Evolutionary conservation across 176 grass and related monocot species (phyloP), one percentile per base, ranked within the genome.

Genomic region (Alloteropsis semialata): DNA sequence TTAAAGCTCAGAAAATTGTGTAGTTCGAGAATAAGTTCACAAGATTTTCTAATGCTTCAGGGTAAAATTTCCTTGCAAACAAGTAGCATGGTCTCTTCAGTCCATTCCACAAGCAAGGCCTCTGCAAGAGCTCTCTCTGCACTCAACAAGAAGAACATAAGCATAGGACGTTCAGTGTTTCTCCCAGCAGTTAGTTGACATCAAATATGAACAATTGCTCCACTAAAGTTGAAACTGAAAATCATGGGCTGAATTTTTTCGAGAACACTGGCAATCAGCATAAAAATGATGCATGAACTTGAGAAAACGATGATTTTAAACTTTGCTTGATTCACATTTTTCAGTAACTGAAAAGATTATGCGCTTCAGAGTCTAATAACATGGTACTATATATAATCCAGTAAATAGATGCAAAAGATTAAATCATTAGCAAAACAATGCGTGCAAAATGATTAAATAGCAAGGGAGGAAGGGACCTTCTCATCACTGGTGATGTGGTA

Each of bases 401-500:
- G 30, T 36, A 50, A n/a, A 36, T 59, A 59, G 24, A 18, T 58
- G 51, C 32, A 76, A 16, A 55, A 24, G 8, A 71, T 71, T 59
- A 57, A 77, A 21, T 59, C n/a, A 10, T 73, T 62, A 11, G 17
- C 3, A 48, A 10, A 71, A 46, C 1, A 46, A 8, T 29, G 22
- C 14, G 3, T n/a, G 22, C 8, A 25, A 25, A 25, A 25, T 57
- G 55, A 57, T 57, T 57, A 82, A 30, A 10, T 37, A 72, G 27
- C 3, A 27, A 16, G 29, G 6, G 22, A 68, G 64, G 29, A 18
- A 75, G 28, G 4, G 39, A 82, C 94, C 91, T 89, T 93, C n/a
- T 88, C 84, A 72, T 93, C 91, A 37, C 94, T 97, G 72, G 94
- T 97, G 34, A 90, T 25, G 42, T 97, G 94, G 41, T n/a, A 78